Conservation (phyloP, 2,329 filamentous ascomycete species). For the Aspergillus pseudoviridinutans region DNA sequence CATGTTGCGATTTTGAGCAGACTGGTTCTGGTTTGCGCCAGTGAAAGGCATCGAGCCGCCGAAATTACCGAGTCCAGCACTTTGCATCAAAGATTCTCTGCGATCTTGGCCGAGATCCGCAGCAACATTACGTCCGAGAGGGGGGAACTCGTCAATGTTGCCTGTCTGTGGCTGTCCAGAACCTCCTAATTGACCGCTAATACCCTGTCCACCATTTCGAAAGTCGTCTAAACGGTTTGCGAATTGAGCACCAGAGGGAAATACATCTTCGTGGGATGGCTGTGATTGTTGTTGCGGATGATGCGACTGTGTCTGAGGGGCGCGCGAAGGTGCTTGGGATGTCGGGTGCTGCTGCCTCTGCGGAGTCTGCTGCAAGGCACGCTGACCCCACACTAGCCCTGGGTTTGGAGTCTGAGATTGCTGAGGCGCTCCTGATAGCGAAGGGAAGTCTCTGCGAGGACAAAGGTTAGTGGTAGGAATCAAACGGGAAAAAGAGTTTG, state of each 20-base stretch:
- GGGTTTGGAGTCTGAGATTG: slow-evolving; percentile 50
- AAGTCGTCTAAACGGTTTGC: slow-evolving; percentile 52
- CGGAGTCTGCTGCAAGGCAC: slow-evolving; percentile 50
- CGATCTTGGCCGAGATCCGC: slow-evolving; percentile 50
- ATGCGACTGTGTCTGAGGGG: slow-evolving; percentile 38
- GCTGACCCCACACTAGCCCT: slow-evolving; percentile 53
- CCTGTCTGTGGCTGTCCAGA: slow-evolving; percentile 51
- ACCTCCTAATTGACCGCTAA: slow-evolving; percentile 49
- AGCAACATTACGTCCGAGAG: slow-evolving; percentile 51
- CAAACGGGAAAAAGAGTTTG: neutral
- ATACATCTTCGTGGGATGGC: slow-evolving; percentile 45
- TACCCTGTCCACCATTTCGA: slow-evolving; percentile 53
- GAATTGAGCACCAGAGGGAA: slow-evolving; percentile 48
- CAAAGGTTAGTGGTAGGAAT: slow-evolving; percentile 6
- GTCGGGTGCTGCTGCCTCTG: slow-evolving; percentile 50
- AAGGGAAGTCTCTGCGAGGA: slow-evolving; percentile 56
- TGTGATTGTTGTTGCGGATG: slow-evolving; percentile 43
- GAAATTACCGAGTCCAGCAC: slow-evolving; percentile 43
- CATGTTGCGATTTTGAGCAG: slow-evolving; percentile 28
- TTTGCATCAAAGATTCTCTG: slow-evolving; percentile 49
- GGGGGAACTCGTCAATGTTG: slow-evolving; percentile 59
- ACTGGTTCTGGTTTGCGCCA: slow-evolving; percentile 39
- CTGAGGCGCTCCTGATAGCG: slow-evolving; percentile 55
- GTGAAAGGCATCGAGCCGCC: slow-evolving; percentile 40
- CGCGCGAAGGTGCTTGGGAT: slow-evolving; percentile 39